Evolutionary conservation across 495 filamentous ascomycete genomes (phyloP), one percentile per base, ranked within the genome.

Genomic region (Amniculicola lignicola): DNA sequence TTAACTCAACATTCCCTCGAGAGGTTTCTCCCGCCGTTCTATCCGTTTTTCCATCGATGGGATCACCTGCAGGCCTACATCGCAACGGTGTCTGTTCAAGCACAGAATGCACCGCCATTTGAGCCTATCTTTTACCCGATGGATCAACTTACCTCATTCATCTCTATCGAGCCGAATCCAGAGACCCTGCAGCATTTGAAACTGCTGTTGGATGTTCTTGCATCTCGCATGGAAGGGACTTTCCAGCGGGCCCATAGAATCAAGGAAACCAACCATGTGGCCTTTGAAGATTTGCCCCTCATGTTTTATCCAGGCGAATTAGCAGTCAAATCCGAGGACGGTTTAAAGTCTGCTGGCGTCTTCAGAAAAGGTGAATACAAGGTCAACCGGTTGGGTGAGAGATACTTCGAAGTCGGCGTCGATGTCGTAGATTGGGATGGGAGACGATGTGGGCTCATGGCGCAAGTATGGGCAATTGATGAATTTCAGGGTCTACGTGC

Each of bases 11-110:
- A 18, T 65, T 86, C 16, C 69, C 79, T 45, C 74, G 77, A 2
- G 2, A 75, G 77, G 38, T 84, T 87, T 62, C 65, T 65, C 16
- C 70, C 70, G 0, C 82, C 82, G 0, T 87, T 86, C 66, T 65
- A 77, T 62, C 78, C 80, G 0, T 78, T 88, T 38, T 75, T 87
- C 27, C 80, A 88, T 68, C 77, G 84, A 15, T 89, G 84, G 85
- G 63, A 72, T 4, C 68, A 74, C 25, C 73, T 89, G 36, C 48
- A 69, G 15, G 75, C 74, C 25, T 35, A 35, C 33, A 50, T 54
- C 23, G 51, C 50, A 14, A 24, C n/a, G 7, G n/a, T n/a, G n/a
- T n/a, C n/a, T n/a, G n/a, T n/a, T n/a, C n/a, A n/a, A n/a, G n/a
- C n/a, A n/a, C n/a, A n/a, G n/a, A n/a, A n/a, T n/a, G n/a, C n/a